phyloP scores from a whole-genome alignment of 306 rosid species.

The Canavalia gladiata region DNA sequence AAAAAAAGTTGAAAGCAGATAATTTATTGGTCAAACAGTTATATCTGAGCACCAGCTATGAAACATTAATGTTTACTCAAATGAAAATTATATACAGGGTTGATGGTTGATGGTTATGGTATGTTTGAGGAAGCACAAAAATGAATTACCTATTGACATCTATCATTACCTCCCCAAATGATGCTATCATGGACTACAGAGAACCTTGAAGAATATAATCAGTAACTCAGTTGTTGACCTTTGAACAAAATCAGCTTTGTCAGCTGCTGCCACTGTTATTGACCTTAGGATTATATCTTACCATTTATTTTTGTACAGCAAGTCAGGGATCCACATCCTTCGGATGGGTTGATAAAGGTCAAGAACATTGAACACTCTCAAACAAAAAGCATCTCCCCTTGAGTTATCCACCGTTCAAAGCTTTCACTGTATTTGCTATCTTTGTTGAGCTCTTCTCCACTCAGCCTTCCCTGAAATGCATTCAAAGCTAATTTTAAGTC shows the following conservation, averaged over 20 bases:
- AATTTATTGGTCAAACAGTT: conserved; percentile 1
- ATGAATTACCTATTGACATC: conserved; percentile 49
- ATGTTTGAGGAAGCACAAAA: conserved; percentile 38
- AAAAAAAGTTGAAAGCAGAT: background rate
- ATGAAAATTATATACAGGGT: conserved; percentile 50
- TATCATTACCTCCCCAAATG: conserved; percentile 52
- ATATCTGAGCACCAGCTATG: conserved; percentile 31
- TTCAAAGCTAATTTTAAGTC: conserved; percentile 4
- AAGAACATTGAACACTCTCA: conserved; percentile 33
- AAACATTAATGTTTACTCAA: background rate
- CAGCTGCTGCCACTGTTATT: conserved; percentile 43
- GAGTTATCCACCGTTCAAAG: conserved; percentile 61
- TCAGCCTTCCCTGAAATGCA: conserved; percentile 57
- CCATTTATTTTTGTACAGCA: conserved; percentile 66
- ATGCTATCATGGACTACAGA: conserved; percentile 1
- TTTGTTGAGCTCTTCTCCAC: conserved; percentile 50
- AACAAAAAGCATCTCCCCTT: conserved; percentile 56
- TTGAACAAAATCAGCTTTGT: conserved; percentile 49
- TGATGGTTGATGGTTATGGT: conserved; percentile 19
- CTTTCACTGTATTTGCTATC: conserved; percentile 47
- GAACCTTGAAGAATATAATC: conserved; percentile 5
- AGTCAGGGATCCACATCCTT: conserved; percentile 66
- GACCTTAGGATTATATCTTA: conserved; percentile 49
- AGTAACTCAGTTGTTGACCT: conserved; percentile 29
- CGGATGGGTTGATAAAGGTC: conserved; percentile 53